These are phyloP conservation scores for Trichophyton benhamiae DNA, from an alignment of 2,329 filamentous ascomycete species.

Conservation along the genomic window DNA sequence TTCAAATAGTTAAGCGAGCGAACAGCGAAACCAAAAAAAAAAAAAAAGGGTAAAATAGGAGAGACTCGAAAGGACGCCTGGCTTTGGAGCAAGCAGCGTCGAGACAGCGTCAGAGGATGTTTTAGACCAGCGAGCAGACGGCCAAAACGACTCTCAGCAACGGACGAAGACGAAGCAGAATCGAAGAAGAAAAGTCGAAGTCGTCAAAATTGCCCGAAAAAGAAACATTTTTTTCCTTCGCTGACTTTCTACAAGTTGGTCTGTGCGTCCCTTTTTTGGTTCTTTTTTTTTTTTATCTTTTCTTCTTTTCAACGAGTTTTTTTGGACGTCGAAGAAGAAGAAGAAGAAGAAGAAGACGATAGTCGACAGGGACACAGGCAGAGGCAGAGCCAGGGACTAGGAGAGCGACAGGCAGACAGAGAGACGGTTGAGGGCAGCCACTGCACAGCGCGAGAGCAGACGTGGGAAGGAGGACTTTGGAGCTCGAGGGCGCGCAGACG, in stretches of 20 bases:
- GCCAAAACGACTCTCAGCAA: not conserved
- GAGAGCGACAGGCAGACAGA: not conserved
- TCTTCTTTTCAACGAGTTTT: not conserved
- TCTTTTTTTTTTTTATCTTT: not conserved
- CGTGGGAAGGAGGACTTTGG: not conserved
- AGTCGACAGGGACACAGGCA: not conserved
- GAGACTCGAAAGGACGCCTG: not conserved
- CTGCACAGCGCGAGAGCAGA: not conserved
- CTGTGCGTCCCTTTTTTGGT: not conserved
- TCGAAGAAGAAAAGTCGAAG: not conserved
- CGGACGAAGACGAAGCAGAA: not conserved
- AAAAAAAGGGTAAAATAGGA: not conserved
- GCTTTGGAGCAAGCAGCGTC: not conserved
- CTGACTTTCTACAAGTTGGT: not conserved
- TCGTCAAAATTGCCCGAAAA: not conserved
- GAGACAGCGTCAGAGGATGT: not conserved
- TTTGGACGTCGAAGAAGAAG: not conserved
- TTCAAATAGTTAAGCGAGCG: not conserved
- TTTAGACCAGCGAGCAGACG: not conserved
- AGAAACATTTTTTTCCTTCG: not conserved
- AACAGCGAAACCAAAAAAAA: not conserved
- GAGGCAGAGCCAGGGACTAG: not conserved
- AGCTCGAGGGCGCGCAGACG: not conserved
- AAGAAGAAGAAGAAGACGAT: not conserved
- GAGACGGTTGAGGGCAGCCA: not conserved